Evolutionary conservation across 2,329 filamentous ascomycete species (phyloP).

Genomic region (Talaromyces sp.): DNA sequence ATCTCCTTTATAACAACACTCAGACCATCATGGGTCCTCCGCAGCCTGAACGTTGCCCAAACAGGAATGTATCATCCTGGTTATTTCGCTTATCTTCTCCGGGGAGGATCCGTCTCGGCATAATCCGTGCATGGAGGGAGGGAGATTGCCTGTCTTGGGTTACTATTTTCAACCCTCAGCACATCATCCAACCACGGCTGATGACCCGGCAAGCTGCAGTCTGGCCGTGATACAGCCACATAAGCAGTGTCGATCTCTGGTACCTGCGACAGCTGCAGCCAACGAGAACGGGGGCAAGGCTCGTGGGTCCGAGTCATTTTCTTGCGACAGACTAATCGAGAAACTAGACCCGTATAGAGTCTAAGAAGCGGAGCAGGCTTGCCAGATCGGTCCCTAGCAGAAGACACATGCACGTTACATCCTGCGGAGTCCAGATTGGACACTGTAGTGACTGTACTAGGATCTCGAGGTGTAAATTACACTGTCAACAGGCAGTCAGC

Average conservation of each 20-base stretch:
- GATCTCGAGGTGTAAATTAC: too few relatives aligned
- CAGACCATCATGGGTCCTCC: not conserved
- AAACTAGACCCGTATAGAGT: not conserved
- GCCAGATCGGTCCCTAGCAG: not conserved
- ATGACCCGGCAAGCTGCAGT: not conserved
- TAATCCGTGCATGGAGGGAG: not conserved
- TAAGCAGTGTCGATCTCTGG: not conserved
- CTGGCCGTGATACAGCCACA: not conserved
- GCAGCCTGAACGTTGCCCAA: not conserved
- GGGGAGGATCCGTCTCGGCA: not conserved
- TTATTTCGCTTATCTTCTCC: not conserved
- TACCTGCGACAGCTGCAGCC: not conserved
- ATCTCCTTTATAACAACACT: slow-evolving; percentile 6
- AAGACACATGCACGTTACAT: not conserved
- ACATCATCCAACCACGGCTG: not conserved
- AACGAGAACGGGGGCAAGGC: not conserved
- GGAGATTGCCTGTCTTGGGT: not conserved
- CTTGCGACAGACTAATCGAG: not conserved
- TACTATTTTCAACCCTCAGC: not conserved
- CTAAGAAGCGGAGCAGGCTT: not conserved
- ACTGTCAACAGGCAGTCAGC: not conserved
- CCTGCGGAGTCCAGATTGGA: too few relatives aligned
- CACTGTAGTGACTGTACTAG: too few relatives aligned
- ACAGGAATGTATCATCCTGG: not conserved
- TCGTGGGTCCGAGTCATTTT: not conserved